Base-by-base conservation (phyloP, 208 protist species). In the Acanthamoeba triangularis region DNA sequence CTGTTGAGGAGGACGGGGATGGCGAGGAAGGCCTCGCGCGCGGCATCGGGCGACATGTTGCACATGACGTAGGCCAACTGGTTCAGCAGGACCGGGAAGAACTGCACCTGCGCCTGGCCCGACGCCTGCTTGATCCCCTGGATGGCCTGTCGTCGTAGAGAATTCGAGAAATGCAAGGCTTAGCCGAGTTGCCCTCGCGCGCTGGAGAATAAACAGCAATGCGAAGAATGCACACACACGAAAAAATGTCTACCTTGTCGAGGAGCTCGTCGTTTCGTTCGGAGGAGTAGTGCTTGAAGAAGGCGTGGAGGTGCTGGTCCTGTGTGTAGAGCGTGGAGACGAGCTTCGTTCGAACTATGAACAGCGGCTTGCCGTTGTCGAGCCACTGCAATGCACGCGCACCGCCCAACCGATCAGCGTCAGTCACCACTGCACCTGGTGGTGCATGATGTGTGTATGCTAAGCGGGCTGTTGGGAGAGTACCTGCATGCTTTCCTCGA, bases 71-170 rank as follows among this genome's bases (percentile, higher is more conserved):
- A 72, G 2, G 92, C 49, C 1, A 96, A 10, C 35, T 96, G 93
- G 35, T 94, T 94, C 41, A 96, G 91, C 33, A 96, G 65, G 1
- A 96, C 96, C 35, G 93, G 93, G 33, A 96, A 94, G 52, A 94
- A 96, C 65, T 80, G 74, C 44, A 93, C 95, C 37, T 94, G n/a
- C 67, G 88, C 94, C 3, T 35, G 61, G 35, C 87, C 82, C 52
- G 90, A 72, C n/a, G 85, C 72, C 33, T 94, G 23, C 54, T 37
- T 69, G 33, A 96, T 80, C n/a, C 94, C 63, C 47, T 94, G 63
- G 16, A 96, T 69, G 56, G 76, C 59, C 95, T 96, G 44, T 63
- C 20, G 11, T 35, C 49, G 49, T 54, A 11, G 49, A 54, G 1
- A 1, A 54, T 54, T 18, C 49, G 0, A 54, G 14, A 6, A 11